A percentile compares a stretch with the other conserved stretches of the same genome.
These are phyloP conservation scores for Raffaelea albimanens DNA, from an alignment of 2,329 filamentous ascomycete species.

Conservation along the genomic window DNA sequence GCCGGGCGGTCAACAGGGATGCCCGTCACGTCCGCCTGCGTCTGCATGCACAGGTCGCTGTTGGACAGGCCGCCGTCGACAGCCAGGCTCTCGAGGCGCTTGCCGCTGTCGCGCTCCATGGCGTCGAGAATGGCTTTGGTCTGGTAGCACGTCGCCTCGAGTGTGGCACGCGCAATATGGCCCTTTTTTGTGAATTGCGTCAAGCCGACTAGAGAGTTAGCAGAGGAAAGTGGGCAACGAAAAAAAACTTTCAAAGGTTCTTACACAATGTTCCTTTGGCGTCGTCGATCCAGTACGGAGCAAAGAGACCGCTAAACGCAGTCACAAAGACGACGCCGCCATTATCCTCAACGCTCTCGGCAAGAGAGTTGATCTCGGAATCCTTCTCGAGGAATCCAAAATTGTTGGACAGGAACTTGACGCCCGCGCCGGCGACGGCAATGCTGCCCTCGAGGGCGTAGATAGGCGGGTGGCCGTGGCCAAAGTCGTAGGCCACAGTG, in stretches of 20 bases:
- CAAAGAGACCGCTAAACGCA: slow-evolving; percentile 83
- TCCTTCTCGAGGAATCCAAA: slow-evolving; percentile 47
- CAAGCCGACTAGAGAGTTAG: slow-evolving; percentile 56
- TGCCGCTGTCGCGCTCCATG: slow-evolving; percentile 78
- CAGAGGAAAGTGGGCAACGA: no score
- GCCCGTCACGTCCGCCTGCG: slow-evolving; percentile 74
- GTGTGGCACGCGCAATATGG: slow-evolving; percentile 82
- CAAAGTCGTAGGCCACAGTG: slow-evolving; percentile 82
- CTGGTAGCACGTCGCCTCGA: slow-evolving; percentile 88
- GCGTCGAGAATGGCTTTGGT: slow-evolving; percentile 86
- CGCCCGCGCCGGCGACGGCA: slow-evolving; percentile 70
- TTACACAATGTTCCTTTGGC: slow-evolving; percentile 76
- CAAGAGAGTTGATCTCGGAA: slow-evolving; percentile 39
- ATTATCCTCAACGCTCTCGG: slow-evolving; percentile 53
- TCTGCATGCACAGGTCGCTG: slow-evolving; percentile 84
- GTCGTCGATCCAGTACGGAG: slow-evolving; percentile 92
- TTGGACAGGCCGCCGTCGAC: slow-evolving; percentile 88
- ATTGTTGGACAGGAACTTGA: slow-evolving; percentile 64
- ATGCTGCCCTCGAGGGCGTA: slow-evolving; percentile 82
- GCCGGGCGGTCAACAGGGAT: slow-evolving; percentile 76
- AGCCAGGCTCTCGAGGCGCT: slow-evolving; percentile 63
- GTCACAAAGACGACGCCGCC: slow-evolving; percentile 83
- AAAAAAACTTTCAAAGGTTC: slow-evolving; percentile 27
- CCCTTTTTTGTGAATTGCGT: slow-evolving; percentile 78
- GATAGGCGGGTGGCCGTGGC: slow-evolving; percentile 45